Evolutionary conservation across 1,284 basidiomycete species (phyloP), one percentile per base, ranked within the genome.

Genomic region (Boletellus deceptivus): DNA sequence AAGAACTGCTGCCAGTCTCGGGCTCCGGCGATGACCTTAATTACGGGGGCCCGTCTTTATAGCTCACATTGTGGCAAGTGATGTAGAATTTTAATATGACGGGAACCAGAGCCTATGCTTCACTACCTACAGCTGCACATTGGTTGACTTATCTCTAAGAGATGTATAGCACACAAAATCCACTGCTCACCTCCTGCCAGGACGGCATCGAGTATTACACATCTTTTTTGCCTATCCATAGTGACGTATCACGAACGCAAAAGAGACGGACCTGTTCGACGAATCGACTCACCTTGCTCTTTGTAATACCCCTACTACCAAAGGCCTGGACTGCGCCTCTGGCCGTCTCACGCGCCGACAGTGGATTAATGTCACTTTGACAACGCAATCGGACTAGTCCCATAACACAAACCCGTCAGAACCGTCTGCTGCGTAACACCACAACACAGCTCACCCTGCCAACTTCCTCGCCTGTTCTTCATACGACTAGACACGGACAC

Each of bases 91-190:
- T 25, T 43, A 39, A 34, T 46, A 33, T 39, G 27, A 20, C n/a
- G 18, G 14, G 16, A 14, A 43, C 6, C 33, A 44, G 27, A 13
- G 10, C 25, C 17, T 36, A 20, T 20, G 24, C 42, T 41, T 45
- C 40, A 82, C 36, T 42, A 42, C 16, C 31, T 43, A 43, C 60
- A 85, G 65, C 55, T 75, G 76, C 3, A 75, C 75, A 55, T 80
- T 76, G 70, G 76, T 79, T 35, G 85, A 84, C 76, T 87, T 84
- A 20, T 70, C 70, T 43, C 82, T 76, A 49, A 87, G 74, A 3
- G n/a, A n/a, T n/a, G n/a, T n/a, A n/a, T n/a, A n/a, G n/a, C n/a
- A n/a, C n/a, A n/a, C n/a, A n/a, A n/a, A n/a, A n/a, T n/a, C 17
- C 27, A 11, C 6, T n/a, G 27, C 40, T 41, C 40, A 29, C 41